Evolutionary conservation across 176 grass and related monocot genomes (phyloP).

Genomic region (Bonia amplexicaulis): DNA sequence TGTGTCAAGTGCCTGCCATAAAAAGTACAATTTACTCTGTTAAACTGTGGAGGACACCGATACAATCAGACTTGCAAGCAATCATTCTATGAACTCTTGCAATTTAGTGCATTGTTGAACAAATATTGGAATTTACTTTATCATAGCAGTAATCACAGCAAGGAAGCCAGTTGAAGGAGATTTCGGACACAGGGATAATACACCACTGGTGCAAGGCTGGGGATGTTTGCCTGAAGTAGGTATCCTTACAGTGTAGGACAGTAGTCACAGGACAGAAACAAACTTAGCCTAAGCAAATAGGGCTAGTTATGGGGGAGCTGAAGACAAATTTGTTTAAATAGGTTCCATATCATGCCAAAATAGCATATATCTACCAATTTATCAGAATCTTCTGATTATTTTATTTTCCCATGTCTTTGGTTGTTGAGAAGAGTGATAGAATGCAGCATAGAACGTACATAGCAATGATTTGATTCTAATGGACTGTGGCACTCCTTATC

Average conservation of each 20-base stretch:
- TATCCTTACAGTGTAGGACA: neutral
- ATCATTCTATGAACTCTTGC: neutral
- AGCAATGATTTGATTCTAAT: constrained; percentile 1
- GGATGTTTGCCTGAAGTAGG: neutral
- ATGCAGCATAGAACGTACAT: neutral
- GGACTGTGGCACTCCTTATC: neutral
- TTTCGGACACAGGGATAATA: neutral
- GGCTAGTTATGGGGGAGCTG: neutral
- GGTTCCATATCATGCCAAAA: neutral
- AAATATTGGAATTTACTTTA: neutral
- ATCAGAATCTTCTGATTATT: neutral
- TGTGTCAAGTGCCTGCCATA: constrained; percentile 75
- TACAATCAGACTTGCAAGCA: neutral
- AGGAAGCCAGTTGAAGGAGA: neutral
- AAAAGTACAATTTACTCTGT: neutral
- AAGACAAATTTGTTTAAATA: neutral
- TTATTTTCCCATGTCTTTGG: constrained; percentile 8
- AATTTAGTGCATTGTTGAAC: neutral
- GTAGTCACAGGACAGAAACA: neutral
- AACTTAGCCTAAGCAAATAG: neutral
- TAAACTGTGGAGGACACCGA: neutral
- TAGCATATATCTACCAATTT: neutral
- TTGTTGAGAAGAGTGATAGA: constrained; percentile 6
- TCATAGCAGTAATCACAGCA: neutral
- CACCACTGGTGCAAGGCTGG: neutral